Evolutionary conservation across 2,329 filamentous ascomycete genomes (phyloP), one percentile per base, ranked within the genome.

Genomic region (Pseudocercospora fuligena): DNA sequence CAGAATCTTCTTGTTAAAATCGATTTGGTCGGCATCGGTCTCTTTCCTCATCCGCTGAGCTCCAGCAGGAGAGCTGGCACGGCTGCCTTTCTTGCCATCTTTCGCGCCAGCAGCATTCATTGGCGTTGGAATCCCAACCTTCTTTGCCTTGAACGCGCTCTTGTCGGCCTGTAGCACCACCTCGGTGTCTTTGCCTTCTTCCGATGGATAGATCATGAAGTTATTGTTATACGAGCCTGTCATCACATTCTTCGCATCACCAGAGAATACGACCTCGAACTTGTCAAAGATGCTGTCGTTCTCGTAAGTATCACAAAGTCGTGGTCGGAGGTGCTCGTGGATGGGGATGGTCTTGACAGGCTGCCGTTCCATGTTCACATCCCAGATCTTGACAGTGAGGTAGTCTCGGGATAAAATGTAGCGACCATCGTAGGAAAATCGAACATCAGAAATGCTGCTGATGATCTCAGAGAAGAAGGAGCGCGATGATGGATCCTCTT

Each of bases 391-490:
- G 78, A 99, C 95, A 0, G 95, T 99, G 67, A 99, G 85, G 80
- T 99, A 99, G 82, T 99, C 95, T 77, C 95, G 91, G 19, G 95
- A 99, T 64, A 99, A 88, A 71, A 99, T 98, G 82, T 98, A 98
- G 73, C 94, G 89, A 71, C 95, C 95, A 77, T 99, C 95, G 76
- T 95, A 88, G 60, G 95, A 98, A 81, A 99, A 99, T 71, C 95
- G 92, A 56, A 99, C 95, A 78, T 99, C 95, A 14, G 95, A 99
- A 78, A 99, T 99, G 69, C 95, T 98, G 43, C 95, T 98, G 73
- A 99, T 99, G 78, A 99, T 99, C 83, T 99, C 95, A 58, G 94
- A 98, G 81, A 99, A 99, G 87, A 99, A 99, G 0, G 95, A 98
- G 71, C 94, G 89, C n/a, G 94, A 93, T 8, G 93, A 92, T 0